Percentiles rank a stretch among this genome's conserved stretches.
Conservation (phyloP, 1,284 basidiomycete species). For the Bondarzewia mesenterica region DNA sequence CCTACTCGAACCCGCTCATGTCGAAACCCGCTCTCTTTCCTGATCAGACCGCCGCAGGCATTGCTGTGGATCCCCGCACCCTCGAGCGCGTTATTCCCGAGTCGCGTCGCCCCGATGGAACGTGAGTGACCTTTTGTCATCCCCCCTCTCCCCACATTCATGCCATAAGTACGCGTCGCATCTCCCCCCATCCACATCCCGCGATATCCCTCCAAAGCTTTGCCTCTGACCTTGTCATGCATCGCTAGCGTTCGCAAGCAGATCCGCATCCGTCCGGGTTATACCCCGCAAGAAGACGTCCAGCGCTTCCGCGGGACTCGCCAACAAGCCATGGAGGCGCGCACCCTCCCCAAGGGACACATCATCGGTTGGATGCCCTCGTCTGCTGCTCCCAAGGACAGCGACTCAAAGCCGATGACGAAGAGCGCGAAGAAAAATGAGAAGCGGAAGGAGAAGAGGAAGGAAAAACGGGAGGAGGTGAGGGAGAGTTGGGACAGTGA, state of each 20-base stretch:
- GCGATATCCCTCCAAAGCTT: constrained; percentile 1
- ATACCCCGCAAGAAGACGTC: constrained; percentile 92
- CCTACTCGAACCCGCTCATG: constrained; percentile 37
- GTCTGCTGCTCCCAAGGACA: constrained; percentile 12
- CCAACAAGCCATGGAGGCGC: constrained; percentile 63
- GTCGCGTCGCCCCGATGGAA: constrained; percentile 77
- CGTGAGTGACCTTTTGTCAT: constrained; percentile 47
- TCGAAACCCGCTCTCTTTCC: constrained; percentile 71
- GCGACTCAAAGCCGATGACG: constrained; percentile 19
- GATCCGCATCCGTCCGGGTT: constrained; percentile 86
- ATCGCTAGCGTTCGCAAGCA: constrained; percentile 74
- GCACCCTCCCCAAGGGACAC: constrained; percentile 61
- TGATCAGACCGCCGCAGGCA: constrained; percentile 67
- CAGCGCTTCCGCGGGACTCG: constrained; percentile 73
- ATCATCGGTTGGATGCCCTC: constrained; percentile 74
- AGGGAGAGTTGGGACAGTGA: constrained; percentile 76
- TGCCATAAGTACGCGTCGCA: constrained; percentile 3
- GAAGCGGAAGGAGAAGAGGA: constrained; percentile 62
- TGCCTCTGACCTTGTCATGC: neutral
- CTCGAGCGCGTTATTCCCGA: constrained; percentile 85
- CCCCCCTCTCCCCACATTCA: constrained; percentile 3
- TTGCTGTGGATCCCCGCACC: constrained; percentile 75
- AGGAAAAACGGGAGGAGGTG: constrained; percentile 44
- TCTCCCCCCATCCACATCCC: constrained; percentile 4
- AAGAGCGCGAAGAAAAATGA: constrained; percentile 77